A percentile compares a stretch with the other conserved stretches of the same genome.
Conservation (phyloP, 305 asterid genomes). For the Lippia alba region DNA sequence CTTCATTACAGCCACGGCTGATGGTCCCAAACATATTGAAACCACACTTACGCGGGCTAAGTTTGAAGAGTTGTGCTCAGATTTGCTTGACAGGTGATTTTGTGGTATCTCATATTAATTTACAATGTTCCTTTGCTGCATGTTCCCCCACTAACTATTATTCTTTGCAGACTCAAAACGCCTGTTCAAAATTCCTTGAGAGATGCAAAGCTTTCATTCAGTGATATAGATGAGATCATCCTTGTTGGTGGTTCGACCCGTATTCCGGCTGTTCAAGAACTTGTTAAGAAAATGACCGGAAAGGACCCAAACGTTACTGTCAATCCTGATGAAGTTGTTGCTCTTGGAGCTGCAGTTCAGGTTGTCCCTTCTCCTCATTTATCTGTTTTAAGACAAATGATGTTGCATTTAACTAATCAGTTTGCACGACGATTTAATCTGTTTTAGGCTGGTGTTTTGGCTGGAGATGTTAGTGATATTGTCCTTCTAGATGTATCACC, state of each 20-base stretch:
- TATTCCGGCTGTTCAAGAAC: slow-evolving; percentile 76
- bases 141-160: too few relatives aligned
- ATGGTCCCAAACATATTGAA: slow-evolving; percentile 3
- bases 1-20: not conserved
- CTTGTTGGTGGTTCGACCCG: slow-evolving; percentile 81
- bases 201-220: slow-evolving; percentile 73
- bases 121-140: too few relatives aligned
- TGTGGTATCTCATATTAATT: not conserved
- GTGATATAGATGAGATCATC: slow-evolving; percentile 67
- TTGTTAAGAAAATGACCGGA: slow-evolving; percentile 69
- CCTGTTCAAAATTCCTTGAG: slow-evolving; percentile 71
- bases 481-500: slow-evolving; percentile 95
- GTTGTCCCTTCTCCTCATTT: slow-evolving; percentile 30
- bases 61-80: slow-evolving; percentile 1
- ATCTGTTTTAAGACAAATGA: not conserved
- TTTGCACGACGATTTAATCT: slow-evolving; percentile 12
- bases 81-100: slow-evolving; percentile 1
- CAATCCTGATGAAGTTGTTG: slow-evolving; percentile 82
- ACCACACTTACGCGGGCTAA: slow-evolving; percentile 4
- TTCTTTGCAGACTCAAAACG: slow-evolving; percentile 50
- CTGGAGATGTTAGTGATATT: slow-evolving; percentile 96
- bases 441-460: slow-evolving; percentile 91
- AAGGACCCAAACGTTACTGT: slow-evolving; percentile 78
- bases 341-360: slow-evolving; percentile 88
- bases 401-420: not conserved